Evolutionary conservation across 331 rosid genomes (phyloP), one percentile per base, ranked within the genome.

Genomic region (Erythrophleum ivorense): DNA sequence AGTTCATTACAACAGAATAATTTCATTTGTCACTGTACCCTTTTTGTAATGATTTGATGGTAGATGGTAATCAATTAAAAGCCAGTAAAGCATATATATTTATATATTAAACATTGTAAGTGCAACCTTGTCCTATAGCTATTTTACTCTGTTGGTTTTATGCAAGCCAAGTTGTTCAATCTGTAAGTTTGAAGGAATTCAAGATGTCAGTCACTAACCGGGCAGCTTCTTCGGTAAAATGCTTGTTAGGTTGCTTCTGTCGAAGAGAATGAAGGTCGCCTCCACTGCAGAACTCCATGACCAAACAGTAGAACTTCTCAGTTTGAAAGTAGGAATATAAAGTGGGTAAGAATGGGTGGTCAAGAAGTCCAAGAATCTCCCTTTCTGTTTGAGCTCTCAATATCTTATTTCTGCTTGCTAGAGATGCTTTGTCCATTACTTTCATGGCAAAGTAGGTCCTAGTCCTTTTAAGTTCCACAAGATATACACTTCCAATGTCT

Each of bases 341-440:
- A 38, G 98, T 93, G 2, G 97, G 98, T 83, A 93, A 86, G 87
- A 93, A 93, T n/a, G 97, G 97, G 80, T 93, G 98, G 81, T 93
- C 98, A 82, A 93, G 97, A 66, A 90, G 97, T 48, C 94, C 97
- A 71, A 93, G 98, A 82, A 93, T 91, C 92, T 93, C 97, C 87
- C 84, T 90, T 76, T 93, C 98, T 16, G 93, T 91, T 10, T 93
- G 97, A 72, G 98, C 89, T 68, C 98, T 79, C 46, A 91, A 87
- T 34, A 90, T 85, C 88, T 93, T 93, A 76, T 93, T 93, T 67
- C 97, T 87, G 84, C 93, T 90, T 13, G 87, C 93, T 50, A 91
- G 91, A 40, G 97, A 91, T 19, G 89, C 97, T 82, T 93, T 91
- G 86, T 91, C 97, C 98, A 93, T 93, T 19, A 91, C 93, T 80